Conservation (phyloP, 2,329 filamentous ascomycete genomes). For the Cladosporium sp. region DNA sequence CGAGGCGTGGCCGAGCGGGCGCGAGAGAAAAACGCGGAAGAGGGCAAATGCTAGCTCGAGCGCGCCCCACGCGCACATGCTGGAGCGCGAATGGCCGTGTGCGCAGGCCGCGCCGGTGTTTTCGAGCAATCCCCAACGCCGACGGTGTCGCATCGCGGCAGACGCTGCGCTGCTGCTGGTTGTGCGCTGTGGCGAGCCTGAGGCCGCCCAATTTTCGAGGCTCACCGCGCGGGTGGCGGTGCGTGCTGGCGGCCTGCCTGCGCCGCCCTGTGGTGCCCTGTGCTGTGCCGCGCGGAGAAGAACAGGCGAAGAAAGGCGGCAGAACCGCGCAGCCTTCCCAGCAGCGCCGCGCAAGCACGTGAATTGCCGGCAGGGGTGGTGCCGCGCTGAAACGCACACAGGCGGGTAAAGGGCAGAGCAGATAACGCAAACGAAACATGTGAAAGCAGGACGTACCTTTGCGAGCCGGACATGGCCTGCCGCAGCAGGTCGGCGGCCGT, state of each 20-base stretch:
- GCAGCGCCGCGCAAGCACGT: constrained; percentile 10
- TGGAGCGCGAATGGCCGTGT: constrained; percentile 6
- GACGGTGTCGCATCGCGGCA: background rate
- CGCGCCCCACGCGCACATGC: constrained; percentile 2
- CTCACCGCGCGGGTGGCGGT: constrained; percentile 6
- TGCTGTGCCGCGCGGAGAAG: background rate
- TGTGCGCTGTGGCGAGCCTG: constrained; percentile 1
- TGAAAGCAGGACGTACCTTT: constrained; percentile 44
- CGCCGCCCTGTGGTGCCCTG: too few relatives aligned
- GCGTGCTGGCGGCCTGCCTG: background rate
- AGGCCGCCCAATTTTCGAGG: too few relatives aligned
- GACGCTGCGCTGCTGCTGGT: background rate
- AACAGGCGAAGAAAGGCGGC: background rate
- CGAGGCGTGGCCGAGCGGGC: constrained; percentile 6
- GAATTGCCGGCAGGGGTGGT: constrained; percentile 10
- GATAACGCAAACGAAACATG: constrained; percentile 15
- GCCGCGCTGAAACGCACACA: background rate
- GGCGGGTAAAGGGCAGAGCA: too few relatives aligned
- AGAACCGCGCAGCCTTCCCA: background rate
- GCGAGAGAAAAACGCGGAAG: constrained; percentile 10
- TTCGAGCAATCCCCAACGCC: constrained; percentile 4
- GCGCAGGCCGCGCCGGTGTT: constrained; percentile 3
- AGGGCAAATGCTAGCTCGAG: background rate
- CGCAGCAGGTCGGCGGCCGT: constrained; percentile 52
- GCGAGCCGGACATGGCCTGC: constrained; percentile 42